Base-by-base conservation (phyloP, 2,329 filamentous ascomycete genomes). In the Alternaria rosae region DNA sequence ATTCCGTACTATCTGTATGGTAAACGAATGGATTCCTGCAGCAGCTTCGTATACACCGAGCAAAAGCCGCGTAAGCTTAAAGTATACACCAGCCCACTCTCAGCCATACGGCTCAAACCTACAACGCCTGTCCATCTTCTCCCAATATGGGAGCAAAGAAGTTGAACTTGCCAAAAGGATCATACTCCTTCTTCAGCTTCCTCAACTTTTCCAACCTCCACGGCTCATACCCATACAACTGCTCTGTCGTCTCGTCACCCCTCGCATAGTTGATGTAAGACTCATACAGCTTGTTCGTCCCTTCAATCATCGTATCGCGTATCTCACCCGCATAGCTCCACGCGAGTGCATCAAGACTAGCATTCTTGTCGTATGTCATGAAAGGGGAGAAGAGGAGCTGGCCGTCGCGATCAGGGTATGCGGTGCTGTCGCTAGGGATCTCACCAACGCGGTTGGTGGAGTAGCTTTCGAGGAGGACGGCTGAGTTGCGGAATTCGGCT, bases 251-350 rank as follows among this genome's bases (percentile, higher is more conserved):
- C 41, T 78, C 75, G n/a, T 73, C 70, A 1, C 71, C 72, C 17
- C 61, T 63, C 3, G 71, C 71, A 57, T 79, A 80, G 54, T 80
- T 79, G 7, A 78, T 68, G 58, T 80, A 80, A 5, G 71, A 67
- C 7, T 47, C 51, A 20, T 65, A 28, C 3, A 45, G 56, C 35
- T 59, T 57, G 0, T 57, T 65, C 12, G 61, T 65, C 3, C 64
- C 66, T 12, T 67, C 25, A 2, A 67, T 42, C 35, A 72, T 52
- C 10, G 61, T 35, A 6, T 51, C 47, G 15, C 69, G 43, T 0
- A 73, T 55, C 26, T 60, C 44, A 3, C 65, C 59, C 20, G 64
- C 61, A 47, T 66, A 62, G 2, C 48, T 15, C 54, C 53, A 55
- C 3, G 68, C 66, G 5, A 52, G 43, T 8, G 54, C 63, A 51